Evolutionary conservation across 177 flowering plant genomes (phyloP), one percentile per base, ranked within the genome.

Genomic region (Tripterygium wilfordii): DNA sequence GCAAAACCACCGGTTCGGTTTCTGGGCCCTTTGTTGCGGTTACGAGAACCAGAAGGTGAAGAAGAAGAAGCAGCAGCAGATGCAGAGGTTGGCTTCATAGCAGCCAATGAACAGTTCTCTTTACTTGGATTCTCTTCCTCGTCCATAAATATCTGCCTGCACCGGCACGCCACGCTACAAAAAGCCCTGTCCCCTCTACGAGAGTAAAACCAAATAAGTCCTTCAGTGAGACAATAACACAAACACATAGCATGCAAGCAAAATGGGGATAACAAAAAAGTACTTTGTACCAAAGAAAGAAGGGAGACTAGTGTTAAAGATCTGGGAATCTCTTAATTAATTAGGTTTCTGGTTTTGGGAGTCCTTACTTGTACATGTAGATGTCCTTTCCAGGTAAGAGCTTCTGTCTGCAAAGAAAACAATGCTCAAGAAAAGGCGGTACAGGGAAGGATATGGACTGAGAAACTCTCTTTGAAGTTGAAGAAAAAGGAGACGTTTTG

Each of bases 281-380:
- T n/a, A n/a, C n/a, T n/a, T n/a, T n/a, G n/a, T n/a, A n/a, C n/a
- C n/a, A n/a, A n/a, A n/a, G n/a, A n/a, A n/a, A n/a, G n/a, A n/a
- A n/a, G n/a, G n/a, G n/a, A n/a, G n/a, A n/a, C n/a, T n/a, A n/a
- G n/a, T n/a, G n/a, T n/a, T n/a, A n/a, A n/a, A n/a, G n/a, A n/a
- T n/a, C n/a, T n/a, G n/a, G n/a, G n/a, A n/a, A n/a, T n/a, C n/a
- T n/a, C n/a, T n/a, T n/a, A n/a, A n/a, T n/a, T n/a, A n/a, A n/a
- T n/a, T n/a, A n/a, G n/a, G n/a, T n/a, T n/a, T n/a, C n/a, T n/a
- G n/a, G n/a, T n/a, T n/a, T n/a, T n/a, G n/a, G n/a, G n/a, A n/a
- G n/a, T n/a, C n/a, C 75, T 75, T 60, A 84, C 92, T 67, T 77
- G 76, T 84, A 81, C 92, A 84, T 84, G 67, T 76, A 84, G 70